Evolutionary conservation across 352 stramenopile species (phyloP), one percentile per base, ranked within the genome.

Genomic region (Phytophthora sansomeana): DNA sequence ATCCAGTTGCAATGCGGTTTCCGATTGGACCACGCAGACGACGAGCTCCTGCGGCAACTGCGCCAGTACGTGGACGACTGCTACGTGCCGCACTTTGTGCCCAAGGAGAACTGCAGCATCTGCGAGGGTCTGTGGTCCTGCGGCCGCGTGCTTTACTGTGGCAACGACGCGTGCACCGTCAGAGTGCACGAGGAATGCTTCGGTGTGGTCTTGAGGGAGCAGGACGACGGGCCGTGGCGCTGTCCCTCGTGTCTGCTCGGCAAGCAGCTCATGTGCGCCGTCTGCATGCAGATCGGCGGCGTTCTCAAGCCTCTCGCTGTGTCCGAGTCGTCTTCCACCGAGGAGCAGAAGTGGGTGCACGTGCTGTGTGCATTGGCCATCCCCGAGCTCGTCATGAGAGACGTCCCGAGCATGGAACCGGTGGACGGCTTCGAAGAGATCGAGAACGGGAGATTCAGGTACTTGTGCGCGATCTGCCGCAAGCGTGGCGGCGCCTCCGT

Each of bases 141-240:
- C 13, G 87, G 85, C 0, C 80, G 72, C 21, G 72, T 96, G 3
- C 58, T 92, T 39, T 77, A 73, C 39, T 96, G 87, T 47, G 84
- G 77, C 44, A 91, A 89, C 46, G 84, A 93, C 61, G 58, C 74
- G 0, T 96, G 87, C 41, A 66, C 77, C 14, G 78, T 83, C 6
- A 67, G 79, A 46, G 77, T 96, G 50, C 87, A 96, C 55, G 87
- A 96, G 55, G 87, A 94, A 50, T 96, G 87, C 48, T 96, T 93
- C 58, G 87, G 87, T 21, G 77, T 89, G 32, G 70, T 96, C 19
- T 50, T 96, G 28, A 79, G 85, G 11, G 68, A 83, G 32, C 59
- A 69, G 16, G 44, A 66, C 16, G 69, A 89, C 47, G 87, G 87
- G 0, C 81, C 85, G 9, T 96, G 87, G 87, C 67, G 69, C 43